A percentile compares a stretch with the other conserved stretches of the same genome.
Conservation (phyloP, 2,329 filamentous ascomycete species). For the Talaromyces verruculosus region DNA sequence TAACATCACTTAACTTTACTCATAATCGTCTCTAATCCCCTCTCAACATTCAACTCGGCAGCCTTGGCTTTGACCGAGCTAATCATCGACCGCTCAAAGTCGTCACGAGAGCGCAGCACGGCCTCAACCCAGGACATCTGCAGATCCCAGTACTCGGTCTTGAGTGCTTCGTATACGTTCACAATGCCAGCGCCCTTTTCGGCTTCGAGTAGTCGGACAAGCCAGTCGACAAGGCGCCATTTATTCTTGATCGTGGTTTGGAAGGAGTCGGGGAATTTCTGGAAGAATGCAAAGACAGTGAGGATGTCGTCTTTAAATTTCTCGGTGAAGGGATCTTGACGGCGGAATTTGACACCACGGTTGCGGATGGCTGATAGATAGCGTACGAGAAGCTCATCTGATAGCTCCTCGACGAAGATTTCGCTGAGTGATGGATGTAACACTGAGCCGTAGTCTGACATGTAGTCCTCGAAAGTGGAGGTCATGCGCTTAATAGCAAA, state of each 20-base stretch:
- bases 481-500: slow-evolving; percentile 91
- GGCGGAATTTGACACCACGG: slow-evolving; percentile 83
- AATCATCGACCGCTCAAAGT: slow-evolving; percentile 89
- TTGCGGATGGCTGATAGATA: slow-evolving; percentile 87
- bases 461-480: slow-evolving; percentile 92
- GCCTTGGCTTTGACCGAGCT: slow-evolving; percentile 83
- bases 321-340: slow-evolving; percentile 81
- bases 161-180: slow-evolving; percentile 79
- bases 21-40: slow-evolving; percentile 91
- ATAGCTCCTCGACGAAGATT: slow-evolving; percentile 89
- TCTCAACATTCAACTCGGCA: slow-evolving; percentile 77
- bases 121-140: slow-evolving; percentile 95
- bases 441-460: slow-evolving; percentile 79
- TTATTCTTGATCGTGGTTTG: slow-evolving; percentile 78
- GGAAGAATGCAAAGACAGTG: slow-evolving; percentile 87
- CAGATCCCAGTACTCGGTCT: slow-evolving; percentile 86
- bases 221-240: slow-evolving; percentile 86
- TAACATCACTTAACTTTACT: slow-evolving; percentile 76
- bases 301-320: slow-evolving; percentile 93
- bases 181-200: slow-evolving; percentile 72
- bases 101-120: slow-evolving; percentile 80
- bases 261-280: slow-evolving; percentile 66
- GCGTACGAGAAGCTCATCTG: slow-evolving; percentile 82
- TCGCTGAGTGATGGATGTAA: slow-evolving; percentile 85
- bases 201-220: slow-evolving; percentile 72